phyloP scores from a whole-genome alignment of 2,329 filamentous ascomycete genomes.

The Beauveria bassiana region DNA sequence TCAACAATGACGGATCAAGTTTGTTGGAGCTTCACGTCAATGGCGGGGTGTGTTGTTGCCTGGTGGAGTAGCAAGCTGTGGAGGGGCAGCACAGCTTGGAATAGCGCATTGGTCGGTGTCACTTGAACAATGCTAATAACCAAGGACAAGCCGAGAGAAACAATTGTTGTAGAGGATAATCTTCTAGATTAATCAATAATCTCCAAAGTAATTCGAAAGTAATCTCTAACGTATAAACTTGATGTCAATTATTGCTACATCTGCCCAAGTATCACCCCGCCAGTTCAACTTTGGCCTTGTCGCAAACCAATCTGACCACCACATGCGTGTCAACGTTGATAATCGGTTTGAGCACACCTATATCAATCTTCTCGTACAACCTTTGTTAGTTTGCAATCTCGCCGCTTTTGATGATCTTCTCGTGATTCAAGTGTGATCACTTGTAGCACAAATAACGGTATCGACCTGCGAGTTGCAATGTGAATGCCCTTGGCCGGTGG shows the following conservation, averaged over 20 bases:
- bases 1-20: not conserved
- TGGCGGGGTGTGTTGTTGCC: slow-evolving; percentile 9
- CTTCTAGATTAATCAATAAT: too few species aligned
- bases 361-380: not conserved
- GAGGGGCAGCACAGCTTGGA: not conserved
- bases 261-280: too few species aligned
- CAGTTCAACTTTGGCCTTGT: not conserved
- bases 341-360: not conserved
- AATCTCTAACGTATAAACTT: too few species aligned
- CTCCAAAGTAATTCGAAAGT: too few species aligned
- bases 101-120: not conserved
- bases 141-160: too few species aligned
- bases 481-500: not conserved
- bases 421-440: not conserved
- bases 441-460: not conserved
- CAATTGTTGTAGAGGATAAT: too few species aligned
- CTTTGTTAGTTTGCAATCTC: not conserved
- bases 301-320: not conserved
- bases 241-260: too few species aligned
- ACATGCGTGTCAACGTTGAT: not conserved
- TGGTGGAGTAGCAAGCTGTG: slow-evolving; percentile 4
- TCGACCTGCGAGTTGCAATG: not conserved
- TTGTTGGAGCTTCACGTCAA: slow-evolving; percentile 2
- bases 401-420: not conserved
- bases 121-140: too few species aligned